Evolutionary conservation across 2,329 filamentous ascomycete genomes (phyloP).

Genomic region (Trichoderma simmonsii): DNA sequence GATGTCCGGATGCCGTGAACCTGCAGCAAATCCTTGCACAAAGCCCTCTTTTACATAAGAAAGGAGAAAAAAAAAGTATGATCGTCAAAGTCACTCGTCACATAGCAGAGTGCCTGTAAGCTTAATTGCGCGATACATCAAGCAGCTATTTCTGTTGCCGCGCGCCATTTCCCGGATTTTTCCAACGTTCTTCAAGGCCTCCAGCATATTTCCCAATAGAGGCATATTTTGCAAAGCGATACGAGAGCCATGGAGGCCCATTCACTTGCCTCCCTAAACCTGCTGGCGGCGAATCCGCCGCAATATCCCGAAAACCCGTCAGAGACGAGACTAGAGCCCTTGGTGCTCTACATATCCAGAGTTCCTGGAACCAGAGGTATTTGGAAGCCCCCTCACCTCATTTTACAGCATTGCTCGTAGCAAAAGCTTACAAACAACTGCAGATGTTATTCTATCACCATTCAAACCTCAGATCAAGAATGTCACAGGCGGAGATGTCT

Average conservation of each 20-base stretch:
- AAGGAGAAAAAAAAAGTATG: background rate
- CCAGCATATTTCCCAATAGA: background rate
- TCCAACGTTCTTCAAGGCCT: background rate
- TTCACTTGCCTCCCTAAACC: conserved; percentile 76
- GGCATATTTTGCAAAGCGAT: background rate
- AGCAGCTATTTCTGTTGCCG: background rate
- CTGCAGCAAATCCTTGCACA: conserved; percentile 7
- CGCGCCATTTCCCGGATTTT: background rate
- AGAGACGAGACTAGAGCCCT: conserved; percentile 63
- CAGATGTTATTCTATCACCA: conserved; percentile 89
- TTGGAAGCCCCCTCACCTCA: conserved; percentile 10
- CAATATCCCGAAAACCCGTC: conserved; percentile 77
- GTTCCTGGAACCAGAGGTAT: conserved; percentile 87
- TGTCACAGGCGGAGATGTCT: conserved; percentile 82
- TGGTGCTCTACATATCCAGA: conserved; percentile 87
- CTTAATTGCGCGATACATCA: background rate
- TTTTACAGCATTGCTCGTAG: background rate
- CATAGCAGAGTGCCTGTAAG: background rate
- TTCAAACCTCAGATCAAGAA: conserved; percentile 86
- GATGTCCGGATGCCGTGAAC: background rate
- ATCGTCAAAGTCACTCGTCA: background rate
- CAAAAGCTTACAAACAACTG: conserved; percentile 21
- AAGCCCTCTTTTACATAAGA: background rate
- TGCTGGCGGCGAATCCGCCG: conserved; percentile 81
- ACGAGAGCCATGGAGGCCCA: conserved; percentile 63